Conservation (phyloP, 2,329 filamentous ascomycete species). For the Mariannaea sp. region DNA sequence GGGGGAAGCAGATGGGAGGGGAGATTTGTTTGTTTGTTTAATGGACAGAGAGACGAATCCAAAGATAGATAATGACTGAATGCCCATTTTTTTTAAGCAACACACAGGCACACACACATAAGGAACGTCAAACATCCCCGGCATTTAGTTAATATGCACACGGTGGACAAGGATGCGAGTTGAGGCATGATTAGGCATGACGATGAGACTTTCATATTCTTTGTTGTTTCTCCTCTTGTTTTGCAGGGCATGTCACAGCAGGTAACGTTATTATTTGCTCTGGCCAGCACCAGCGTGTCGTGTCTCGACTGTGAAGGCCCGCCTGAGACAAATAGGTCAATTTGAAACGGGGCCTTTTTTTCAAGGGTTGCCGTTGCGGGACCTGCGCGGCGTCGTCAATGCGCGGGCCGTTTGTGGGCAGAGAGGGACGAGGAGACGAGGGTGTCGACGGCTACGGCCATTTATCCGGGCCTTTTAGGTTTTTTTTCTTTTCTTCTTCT, state of each 20-base stretch:
- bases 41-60: constrained; percentile 4
- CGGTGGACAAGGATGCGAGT: background rate
- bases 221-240: background rate
- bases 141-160: background rate
- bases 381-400: constrained; percentile 29
- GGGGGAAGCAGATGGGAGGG: too few species aligned
- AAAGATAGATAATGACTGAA: too few species aligned
- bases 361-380: constrained; percentile 20
- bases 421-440: too few species aligned
- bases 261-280: constrained; percentile 1
- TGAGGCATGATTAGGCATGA: background rate
- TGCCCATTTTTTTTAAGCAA: too few species aligned
- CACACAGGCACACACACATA: constrained; percentile 13
- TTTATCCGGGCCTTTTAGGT: constrained; percentile 17
- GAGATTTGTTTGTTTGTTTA: too few species aligned
- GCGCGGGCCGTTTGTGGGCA: constrained; percentile 21
- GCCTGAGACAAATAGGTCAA: constrained; percentile 35
- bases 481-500: background rate
- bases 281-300: constrained; percentile 26
- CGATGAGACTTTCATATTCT: background rate
- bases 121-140: constrained; percentile 30
- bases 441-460: constrained; percentile 8
- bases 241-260: background rate
- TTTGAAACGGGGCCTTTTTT: constrained; percentile 33
- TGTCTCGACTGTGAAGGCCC: constrained; percentile 27